Evolutionary conservation across 768 basidiomycete genomes (phyloP), one percentile per base, ranked within the genome.

Genomic region (Termitomyces sp.): DNA sequence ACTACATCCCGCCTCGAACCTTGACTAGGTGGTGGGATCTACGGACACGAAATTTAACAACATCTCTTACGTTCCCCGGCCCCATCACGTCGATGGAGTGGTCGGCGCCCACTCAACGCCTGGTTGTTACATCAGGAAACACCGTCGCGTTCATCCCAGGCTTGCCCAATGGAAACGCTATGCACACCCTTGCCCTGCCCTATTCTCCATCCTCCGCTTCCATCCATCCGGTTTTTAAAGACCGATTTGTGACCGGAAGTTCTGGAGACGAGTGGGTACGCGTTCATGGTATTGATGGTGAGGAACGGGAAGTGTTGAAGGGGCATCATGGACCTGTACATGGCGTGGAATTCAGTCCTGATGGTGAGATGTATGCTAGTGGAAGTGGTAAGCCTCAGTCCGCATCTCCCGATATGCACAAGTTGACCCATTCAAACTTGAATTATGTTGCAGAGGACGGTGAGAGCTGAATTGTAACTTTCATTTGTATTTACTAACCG

Each of bases 281-380:
- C 36, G 85, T 98, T 32, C 94, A 98, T 69, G 89, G 88, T 16
- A 85, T 95, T 67, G 83, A 89, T 33, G 97, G 96, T 2, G 86
- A 88, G 70, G 95, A 99, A 75, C 75, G 83, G 61, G 96, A 98
- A 57, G 82, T 97, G 32, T 80, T 94, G 58, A 96, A 97, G 72
- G 96, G 96, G 4, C 97, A 98, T 67, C 97, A 98, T 69, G 97
- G 96, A 24, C 95, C 96, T 20, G 95, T 98, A 18, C 94, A 96
- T 65, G 92, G 91, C 55, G 88, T 96, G 48, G 88, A 91, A 65
- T 96, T 88, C 72, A 92, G 90, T 68, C 96, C 96, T 0, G 96
- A 98, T 69, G 96, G 96, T 24, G 97, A 98, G 77, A 83, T 97
- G 79, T 98, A 92, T 70, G 96, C 96, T 36, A 94, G 92, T 66